Base-by-base conservation (phyloP, 2,329 filamentous ascomycete species). In the Gyromitra esculenta region DNA sequence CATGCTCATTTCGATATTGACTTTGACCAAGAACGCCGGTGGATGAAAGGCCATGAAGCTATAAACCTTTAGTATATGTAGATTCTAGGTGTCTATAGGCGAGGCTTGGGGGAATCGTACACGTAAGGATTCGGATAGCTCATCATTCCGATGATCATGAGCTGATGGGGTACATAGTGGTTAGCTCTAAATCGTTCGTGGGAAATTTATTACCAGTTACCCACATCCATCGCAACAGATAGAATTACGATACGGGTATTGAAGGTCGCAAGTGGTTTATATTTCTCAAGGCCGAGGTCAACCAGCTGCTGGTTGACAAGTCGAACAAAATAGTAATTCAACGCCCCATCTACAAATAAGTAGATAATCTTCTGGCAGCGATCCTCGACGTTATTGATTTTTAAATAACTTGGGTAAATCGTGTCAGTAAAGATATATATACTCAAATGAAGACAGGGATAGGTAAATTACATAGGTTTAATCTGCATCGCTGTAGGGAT, bases 261-360 rank as follows among this genome's bases (percentile, higher is more conserved):
- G 81, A 87, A 87, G 5, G 82, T 82, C 3, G 87, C 84, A 0
- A 88, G 83, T 1, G 84, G 84, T 76, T 84, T 83, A 79, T 88
- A 88, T 76, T 87, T 88, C 13, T 83, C 83, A 4, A 88, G 81
- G 0, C 85, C 85, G 62, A 87, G 85, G 41, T 84, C 82, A 11
- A 87, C 81, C 0, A 88, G 83, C 0, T 85, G 83, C 2, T 82
- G 81, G 77, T 86, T 85, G 39, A 87, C 86, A 0, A 82, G 83
- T 78, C 79, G 85, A 66, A 88, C 82, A 78, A 88, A 89, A 77
- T 87, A 87, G 80, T 83, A 85, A 73, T 88, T 88, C n/a, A 89
- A 83, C 0, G 80, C 82, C 0, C 83, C 85, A 70, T 88, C 87
- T 5, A 88, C 83, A 0, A 87, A 48, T 1, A 87, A 81, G 76